Evolutionary conservation across 345 rosid species (phyloP), one percentile per base, ranked within the genome.

Genomic region (Eutrema heterophyllum): DNA sequence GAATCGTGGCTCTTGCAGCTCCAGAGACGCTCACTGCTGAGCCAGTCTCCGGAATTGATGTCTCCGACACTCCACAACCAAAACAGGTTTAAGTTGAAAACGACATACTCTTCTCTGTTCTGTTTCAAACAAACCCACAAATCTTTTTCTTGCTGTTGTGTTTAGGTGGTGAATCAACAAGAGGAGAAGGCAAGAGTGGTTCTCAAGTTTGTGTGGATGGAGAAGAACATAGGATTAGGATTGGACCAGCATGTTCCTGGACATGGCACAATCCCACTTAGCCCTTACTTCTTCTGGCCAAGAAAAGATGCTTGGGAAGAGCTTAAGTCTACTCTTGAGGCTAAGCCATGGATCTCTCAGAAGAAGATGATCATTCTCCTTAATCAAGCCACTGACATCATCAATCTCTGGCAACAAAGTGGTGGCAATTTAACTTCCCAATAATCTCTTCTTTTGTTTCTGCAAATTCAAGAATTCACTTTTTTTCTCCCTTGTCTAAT

Each of bases 251-350:
- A 73, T 68, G 82, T 90, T 14, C 90, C 96, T 9, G 93, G 93
- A 44, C 85, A 86, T 67, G 93, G 96, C 2, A 73, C 96, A 8
- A 78, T 85, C 44, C 96, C 96, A 41, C 73, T 90, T 45, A 90
- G 93, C 67, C 91, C 91, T 8, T 90, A 88, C 71, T 90, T 85
- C 72, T 90, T 90, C 64, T 90, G 91, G 93, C 93, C 91, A 0
- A 86, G 89, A 56, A 90, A 88, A 73, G 93, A 90, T 80, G 96
- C 91, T 7, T 90, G 96, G 96, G 93, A 90, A 77, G 96, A 90
- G 81, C 91, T 90, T 7, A 86, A 85, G 81, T 38, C 91, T 32
- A 81, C 86, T 52, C 82, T 88, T 39, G 93, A 90, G 84, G 85
- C 86, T 18, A 90, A 88, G 57, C 90, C 91, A 18, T 90, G 93